Evolutionary conservation across 2,329 filamentous ascomycete genomes (phyloP), one percentile per base, ranked within the genome.

Genomic region (Epichloe scottii): DNA sequence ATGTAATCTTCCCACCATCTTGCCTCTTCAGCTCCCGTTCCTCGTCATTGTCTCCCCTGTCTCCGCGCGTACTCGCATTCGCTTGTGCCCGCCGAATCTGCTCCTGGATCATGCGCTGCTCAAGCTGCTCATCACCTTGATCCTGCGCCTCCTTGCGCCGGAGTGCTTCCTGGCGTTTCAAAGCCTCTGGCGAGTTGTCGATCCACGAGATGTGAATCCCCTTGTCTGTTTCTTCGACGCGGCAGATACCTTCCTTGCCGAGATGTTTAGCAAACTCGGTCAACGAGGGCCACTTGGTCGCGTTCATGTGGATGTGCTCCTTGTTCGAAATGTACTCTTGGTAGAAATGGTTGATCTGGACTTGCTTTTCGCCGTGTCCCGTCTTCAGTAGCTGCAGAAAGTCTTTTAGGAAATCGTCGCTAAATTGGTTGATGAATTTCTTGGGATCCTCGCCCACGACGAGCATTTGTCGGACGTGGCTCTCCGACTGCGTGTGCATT

Each of bases 271-370:
- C 88, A 63, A 95, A 95, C 60, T 97, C 89, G 3, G 89, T 91
- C 59, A 98, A 70, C 50, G 81, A 87, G 4, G 84, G 79, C 89
- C 89, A 97, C 61, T 85, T 84, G 0, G 93, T 97, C 7, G 89
- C 76, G 67, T 96, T 96, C 86, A 97, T 89, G 64, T 97, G 93
- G 8, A 93, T 73, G 64, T 97, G 91, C 61, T 89, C 78, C 66
- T 52, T 59, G 58, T 91, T 85, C 15, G 81, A 77, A 58, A 97
- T 96, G 61, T 95, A 93, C 37, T 90, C 84, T 65, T 97, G 89
- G 68, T 98, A 98, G 66, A 97, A 97, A 55, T 87, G 83, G 62
- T 98, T 98, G 48, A 90, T 80, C 35, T 90, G 79, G 1, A 97
- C 82, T 60, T 82, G 79, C 67, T 98, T 98, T 68, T 95, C 89